Evolutionary conservation across 352 stramenopile genomes (phyloP), one percentile per base, ranked within the genome.

Genomic region (Sclerospora graminicola): DNA sequence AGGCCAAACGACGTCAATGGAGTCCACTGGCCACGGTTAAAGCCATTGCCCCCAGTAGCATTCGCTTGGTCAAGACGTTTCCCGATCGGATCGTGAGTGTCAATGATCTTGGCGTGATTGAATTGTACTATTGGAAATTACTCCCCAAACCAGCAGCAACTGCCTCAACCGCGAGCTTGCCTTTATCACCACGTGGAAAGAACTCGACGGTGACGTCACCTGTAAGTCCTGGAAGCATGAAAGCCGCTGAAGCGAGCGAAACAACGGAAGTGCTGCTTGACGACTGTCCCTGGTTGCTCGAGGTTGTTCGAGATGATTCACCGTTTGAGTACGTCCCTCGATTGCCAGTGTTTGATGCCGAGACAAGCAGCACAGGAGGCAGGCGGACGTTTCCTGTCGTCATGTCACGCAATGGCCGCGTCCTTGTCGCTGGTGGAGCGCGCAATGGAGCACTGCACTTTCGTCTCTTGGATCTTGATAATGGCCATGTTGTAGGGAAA

Each of bases 121-220:
- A 94, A 41, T 36, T 91, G 3, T 84, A 87, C 61, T 72, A 86
- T 43, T 94, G 82, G 79, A 91, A 83, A 30, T 47, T 94, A 3
- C 11, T 73, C 10, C 63, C 79, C 1, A 87, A 87, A 41, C 63
- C 69, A 30, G 44, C 46, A 11, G 42, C 58, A 8, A 32, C 40
- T 16, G n/a, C n/a, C n/a, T n/a, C n/a, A n/a, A n/a, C n/a, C n/a
- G n/a, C n/a, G n/a, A n/a, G n/a, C n/a, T 14, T 43, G 13, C 29
- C 37, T 16, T 39, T 47, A 27, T 36, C 56, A 10, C 29, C 41
- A 10, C 26, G 34, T 8, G 34, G 34, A 38, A 36, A 18, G 0
- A 50, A 44, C 41, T 19, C 40, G 11, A 51, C 41, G 16, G 28
- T 33, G 29, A 57, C 53, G 31, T 35, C n/a, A n/a, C n/a, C n/a